These are phyloP conservation scores for Phellinidium pouzarii DNA, from an alignment of 1,284 basidiomycete species.

Conservation along the genomic window DNA sequence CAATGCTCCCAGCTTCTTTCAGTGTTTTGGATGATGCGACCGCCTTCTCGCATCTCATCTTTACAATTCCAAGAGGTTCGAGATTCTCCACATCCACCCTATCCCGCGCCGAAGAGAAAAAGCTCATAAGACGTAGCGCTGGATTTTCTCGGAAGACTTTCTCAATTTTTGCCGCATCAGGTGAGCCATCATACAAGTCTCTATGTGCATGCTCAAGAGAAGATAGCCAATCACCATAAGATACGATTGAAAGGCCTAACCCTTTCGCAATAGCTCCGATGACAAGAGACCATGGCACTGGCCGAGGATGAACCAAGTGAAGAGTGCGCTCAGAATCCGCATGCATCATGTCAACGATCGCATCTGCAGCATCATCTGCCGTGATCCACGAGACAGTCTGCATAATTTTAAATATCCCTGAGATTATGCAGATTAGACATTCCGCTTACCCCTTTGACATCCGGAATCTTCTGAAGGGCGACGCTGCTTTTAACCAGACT, in stretches of 20 bases:
- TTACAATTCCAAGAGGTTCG: conserved; percentile 1
- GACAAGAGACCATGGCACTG: conserved; percentile 6
- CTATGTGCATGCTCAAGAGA: not conserved
- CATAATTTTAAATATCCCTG: not conserved
- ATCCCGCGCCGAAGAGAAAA: conserved; percentile 4
- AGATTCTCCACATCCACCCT: not conserved
- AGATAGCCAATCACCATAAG: conserved; percentile 9
- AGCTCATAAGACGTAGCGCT: conserved; percentile 14
- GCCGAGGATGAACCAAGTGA: conserved; percentile 27
- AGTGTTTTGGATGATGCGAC: not conserved
- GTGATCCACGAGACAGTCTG: conserved; percentile 25
- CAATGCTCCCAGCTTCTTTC: not conserved
- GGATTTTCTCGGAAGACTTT: conserved; percentile 6
- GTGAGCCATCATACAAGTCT: not conserved
- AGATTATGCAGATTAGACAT: not conserved
- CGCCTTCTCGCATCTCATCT: not conserved
- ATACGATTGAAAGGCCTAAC: conserved; percentile 1
- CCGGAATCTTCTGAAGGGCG: conserved; percentile 10
- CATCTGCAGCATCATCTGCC: conserved; percentile 21
- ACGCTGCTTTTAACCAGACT: conserved; percentile 14
- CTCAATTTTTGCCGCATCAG: not conserved
- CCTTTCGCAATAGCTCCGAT: conserved; percentile 1
- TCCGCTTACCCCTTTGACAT: conserved; percentile 9
- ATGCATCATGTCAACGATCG: conserved; percentile 24
- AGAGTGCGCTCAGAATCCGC: conserved; percentile 19